A percentile compares a stretch with the other conserved stretches of the same genome.
phyloP scores from a whole-genome alignment of 768 basidiomycete species.

The Mycena floridula region DNA sequence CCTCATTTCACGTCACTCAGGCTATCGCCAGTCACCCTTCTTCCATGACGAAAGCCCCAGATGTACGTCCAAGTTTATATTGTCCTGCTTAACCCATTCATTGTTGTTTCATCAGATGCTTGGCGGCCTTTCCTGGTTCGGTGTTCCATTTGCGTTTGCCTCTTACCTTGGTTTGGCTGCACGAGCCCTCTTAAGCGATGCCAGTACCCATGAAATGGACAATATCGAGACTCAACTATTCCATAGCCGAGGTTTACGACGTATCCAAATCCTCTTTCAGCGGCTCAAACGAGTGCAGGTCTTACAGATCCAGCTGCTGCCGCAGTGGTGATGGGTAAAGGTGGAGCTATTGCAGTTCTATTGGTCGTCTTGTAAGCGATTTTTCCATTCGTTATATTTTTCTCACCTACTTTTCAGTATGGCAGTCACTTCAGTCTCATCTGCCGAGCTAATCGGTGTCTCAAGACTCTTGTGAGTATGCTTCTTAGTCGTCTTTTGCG shows the following conservation, averaged over 20 bases:
- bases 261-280: slow-evolving; percentile 35
- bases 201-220: slow-evolving; percentile 6
- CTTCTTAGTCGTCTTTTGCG: not conserved
- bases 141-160: slow-evolving; percentile 46
- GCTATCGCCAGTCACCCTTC: slow-evolving; percentile 46
- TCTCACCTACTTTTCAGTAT: slow-evolving; percentile 23
- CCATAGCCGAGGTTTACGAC: slow-evolving; percentile 51
- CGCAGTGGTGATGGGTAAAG: slow-evolving; percentile 36
- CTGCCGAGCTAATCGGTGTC: slow-evolving; percentile 39
- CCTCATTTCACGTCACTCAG: slow-evolving; percentile 15
- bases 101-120: slow-evolving; percentile 48
- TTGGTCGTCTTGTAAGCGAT: slow-evolving; percentile 32
- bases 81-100: too few species aligned
- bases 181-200: slow-evolving; percentile 25
- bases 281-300: slow-evolving; percentile 33
- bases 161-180: slow-evolving; percentile 41
- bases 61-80: slow-evolving; percentile 27
- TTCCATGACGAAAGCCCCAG: slow-evolving; percentile 47
- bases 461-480: slow-evolving; percentile 31
- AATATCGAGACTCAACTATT: not conserved
- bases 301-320: slow-evolving; percentile 42
- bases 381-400: not conserved
- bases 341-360: slow-evolving; percentile 36
- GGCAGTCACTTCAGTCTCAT: slow-evolving; percentile 41
- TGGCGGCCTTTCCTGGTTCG: slow-evolving; percentile 53